These are phyloP conservation scores for Penicillium coffeae DNA, from an alignment of 495 filamentous ascomycete species.

Conservation along the genomic window DNA sequence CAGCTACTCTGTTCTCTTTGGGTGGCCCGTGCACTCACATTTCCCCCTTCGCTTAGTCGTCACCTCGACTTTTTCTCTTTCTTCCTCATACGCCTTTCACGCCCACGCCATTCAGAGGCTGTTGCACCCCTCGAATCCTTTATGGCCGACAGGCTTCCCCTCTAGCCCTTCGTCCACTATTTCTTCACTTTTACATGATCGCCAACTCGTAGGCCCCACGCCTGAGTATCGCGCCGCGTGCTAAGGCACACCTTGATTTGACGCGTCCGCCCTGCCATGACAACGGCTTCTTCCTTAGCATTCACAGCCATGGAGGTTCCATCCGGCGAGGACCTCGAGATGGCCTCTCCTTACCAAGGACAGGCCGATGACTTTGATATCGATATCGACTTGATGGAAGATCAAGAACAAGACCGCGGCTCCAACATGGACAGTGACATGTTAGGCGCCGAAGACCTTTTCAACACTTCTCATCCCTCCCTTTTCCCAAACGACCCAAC, in stretches of 20 bases:
- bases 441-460: conserved; percentile 51
- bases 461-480: conserved; percentile 29
- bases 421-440: conserved; percentile 58
- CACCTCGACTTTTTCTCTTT: conserved; percentile 12
- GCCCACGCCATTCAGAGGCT: not conserved
- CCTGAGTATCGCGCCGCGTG: conserved; percentile 20
- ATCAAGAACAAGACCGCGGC: conserved; percentile 29
- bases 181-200: not conserved
- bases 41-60: conserved; percentile 40
- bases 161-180: not conserved
- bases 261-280: conserved; percentile 34
- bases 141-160: not conserved
- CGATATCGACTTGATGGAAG: conserved; percentile 64
- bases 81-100: conserved; percentile 9
- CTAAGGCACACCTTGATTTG: conserved; percentile 4
- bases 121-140: not conserved
- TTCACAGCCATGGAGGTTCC: conserved; percentile 42
- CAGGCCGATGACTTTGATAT: conserved; percentile 69
- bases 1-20: conserved; percentile 48
- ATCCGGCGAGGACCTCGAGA: conserved; percentile 49
- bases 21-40: conserved; percentile 36
- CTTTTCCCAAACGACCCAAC: conserved; percentile 28
- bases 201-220: conserved; percentile 5
- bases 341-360: conserved; percentile 45
- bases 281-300: conserved; percentile 28